Evolutionary conservation across 106 monocot species (phyloP).

Genomic region (Platanthera guangdongensis): DNA sequence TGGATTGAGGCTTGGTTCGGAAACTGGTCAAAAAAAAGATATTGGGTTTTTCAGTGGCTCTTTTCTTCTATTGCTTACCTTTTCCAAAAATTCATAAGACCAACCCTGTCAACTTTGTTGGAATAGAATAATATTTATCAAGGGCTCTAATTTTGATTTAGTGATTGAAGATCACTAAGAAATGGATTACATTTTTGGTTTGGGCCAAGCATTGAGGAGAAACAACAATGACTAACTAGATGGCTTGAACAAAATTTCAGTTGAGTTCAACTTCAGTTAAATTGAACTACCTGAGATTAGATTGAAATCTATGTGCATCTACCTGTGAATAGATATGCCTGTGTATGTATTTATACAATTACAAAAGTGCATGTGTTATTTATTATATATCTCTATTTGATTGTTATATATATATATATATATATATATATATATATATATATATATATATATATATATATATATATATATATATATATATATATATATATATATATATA

Average conservation of each 20-base stretch:
- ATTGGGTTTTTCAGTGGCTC: too few species aligned
- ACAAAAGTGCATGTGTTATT: too few species aligned
- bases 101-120: not conserved
- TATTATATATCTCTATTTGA: too few species aligned
- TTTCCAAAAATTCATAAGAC: too few species aligned
- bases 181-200: not conserved
- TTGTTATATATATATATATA: too few species aligned
- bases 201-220: not conserved
- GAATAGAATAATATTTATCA: not conserved
- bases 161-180: not conserved
- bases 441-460: too few species aligned
- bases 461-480: too few species aligned
- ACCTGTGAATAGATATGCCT: not conserved
- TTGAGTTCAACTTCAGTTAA: not conserved
- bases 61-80: too few species aligned
- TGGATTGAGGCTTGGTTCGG: too few species aligned
- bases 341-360: not conserved
- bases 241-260: not conserved
- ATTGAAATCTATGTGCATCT: not conserved
- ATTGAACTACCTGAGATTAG: constrained; percentile 2
- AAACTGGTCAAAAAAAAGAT: too few species aligned
- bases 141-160: not conserved
- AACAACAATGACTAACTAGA: not conserved
- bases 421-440: too few species aligned
- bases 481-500: too few species aligned